Evolutionary conservation across 1,139 yeast species (phyloP), one percentile per base, ranked within the genome.

Genomic region (Torulaspora globosa): DNA sequence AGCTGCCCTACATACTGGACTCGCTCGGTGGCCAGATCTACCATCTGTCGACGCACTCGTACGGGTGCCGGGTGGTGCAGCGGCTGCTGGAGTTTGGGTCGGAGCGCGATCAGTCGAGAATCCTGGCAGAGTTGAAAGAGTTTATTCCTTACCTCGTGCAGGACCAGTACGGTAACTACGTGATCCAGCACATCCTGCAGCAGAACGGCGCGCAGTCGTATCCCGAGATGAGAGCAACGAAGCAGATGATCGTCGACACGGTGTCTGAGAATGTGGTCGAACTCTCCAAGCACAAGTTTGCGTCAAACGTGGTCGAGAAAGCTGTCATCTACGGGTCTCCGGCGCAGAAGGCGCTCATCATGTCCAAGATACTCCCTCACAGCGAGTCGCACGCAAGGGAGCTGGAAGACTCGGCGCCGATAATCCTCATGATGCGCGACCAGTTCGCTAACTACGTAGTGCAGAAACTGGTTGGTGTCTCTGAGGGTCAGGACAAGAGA

Each of bases 131-230:
- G 62, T 73, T 94, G 58, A 83, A 82, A 56, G 75, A 81, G 44
- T 85, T 79, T 61, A 78, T 89, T 21, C 84, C 78, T 51, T 83
- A 79, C 62, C 74, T 94, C 58, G 87, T 90, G 52, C 96, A 88
- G 65, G 97, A 94, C 63, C 97, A 92, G 70, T 94, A 88, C 66
- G 98, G 98, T 47, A 94, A 94, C 70, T 94, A 94, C 63, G 98
- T 94, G 29, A 87, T 92, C 65, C 98, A 94, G 67, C 97, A 92
- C 64, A 85, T 92, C 43, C 78, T 94, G 54, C 96, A 90, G 65
- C 79, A 85, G 50, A 95, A 95, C 9, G 74, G 75, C 24, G 67
- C 72, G 2, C 51, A 54, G 27, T 48, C 53, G 5, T 43, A 41
- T 16, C 47, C 47, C 5, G 51, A 48, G 14, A 50, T 58, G 53